phyloP scores from a whole-genome alignment of 1,284 basidiomycete species.

The Hemileccinum hortonii region DNA sequence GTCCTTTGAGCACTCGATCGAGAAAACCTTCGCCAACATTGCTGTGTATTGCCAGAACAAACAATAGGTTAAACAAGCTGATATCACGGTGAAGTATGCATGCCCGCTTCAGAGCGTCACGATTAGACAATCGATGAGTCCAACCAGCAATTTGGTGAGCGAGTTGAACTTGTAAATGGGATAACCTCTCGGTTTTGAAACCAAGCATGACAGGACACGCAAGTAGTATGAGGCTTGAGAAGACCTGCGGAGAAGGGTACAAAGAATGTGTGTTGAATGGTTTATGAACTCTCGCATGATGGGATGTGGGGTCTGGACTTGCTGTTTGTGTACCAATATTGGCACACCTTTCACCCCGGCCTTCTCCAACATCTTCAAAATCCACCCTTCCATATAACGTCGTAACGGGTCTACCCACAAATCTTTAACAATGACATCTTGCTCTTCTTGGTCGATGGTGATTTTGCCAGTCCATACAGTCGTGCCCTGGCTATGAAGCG shows the following conservation, averaged over 20 bases:
- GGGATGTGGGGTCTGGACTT: conserved; percentile 4
- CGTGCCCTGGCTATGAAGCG: neutral
- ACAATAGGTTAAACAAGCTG: conserved; percentile 9
- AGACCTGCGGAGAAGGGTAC: neutral
- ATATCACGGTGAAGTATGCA: conserved; percentile 4
- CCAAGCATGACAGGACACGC: neutral
- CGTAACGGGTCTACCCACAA: conserved; percentile 1
- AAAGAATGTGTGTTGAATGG: conserved; percentile 1
- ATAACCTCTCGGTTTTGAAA: conserved; percentile 1
- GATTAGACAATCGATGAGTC: conserved; percentile 7
- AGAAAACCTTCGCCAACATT: neutral
- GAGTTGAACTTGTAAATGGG: conserved; percentile 4
- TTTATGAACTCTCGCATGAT: neutral
- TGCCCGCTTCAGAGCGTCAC: neutral
- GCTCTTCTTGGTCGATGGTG: neutral
- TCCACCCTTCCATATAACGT: conserved; percentile 1
- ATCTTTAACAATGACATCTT: conserved; percentile 4
- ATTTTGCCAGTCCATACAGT: neutral
- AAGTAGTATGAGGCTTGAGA: neutral
- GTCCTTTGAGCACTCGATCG: neutral
- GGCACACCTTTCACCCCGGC: neutral
- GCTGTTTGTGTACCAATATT: conserved; percentile 7
- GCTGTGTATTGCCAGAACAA: neutral
- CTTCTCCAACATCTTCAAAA: neutral
- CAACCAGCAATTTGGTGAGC: neutral